A percentile compares a stretch with the other conserved stretches of the same genome.
Evolutionary conservation across 1,284 basidiomycete genomes (phyloP).

Genomic region (Puccinia coronata): DNA sequence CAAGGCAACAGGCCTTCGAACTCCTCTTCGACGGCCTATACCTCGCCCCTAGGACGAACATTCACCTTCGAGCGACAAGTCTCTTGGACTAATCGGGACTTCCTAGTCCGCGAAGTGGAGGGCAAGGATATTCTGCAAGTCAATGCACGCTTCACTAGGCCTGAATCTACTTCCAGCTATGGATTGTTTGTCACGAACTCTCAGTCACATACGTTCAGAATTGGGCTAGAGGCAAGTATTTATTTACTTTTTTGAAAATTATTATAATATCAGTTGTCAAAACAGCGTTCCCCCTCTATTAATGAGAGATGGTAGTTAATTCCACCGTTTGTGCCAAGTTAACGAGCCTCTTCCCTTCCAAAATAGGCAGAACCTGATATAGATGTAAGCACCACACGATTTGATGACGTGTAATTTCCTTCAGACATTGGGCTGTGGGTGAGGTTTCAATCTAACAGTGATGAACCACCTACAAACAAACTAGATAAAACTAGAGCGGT

Average conservation of each 20-base stretch:
- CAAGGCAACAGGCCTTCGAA: not conserved
- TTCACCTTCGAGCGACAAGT: constrained; percentile 9
- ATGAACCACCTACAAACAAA: not conserved
- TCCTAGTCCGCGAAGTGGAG: not conserved
- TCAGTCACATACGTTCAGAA: not conserved
- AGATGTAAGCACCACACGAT: not conserved
- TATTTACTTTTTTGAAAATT: not conserved
- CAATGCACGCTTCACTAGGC: not conserved
- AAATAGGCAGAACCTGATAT: not conserved
- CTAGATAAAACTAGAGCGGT: not conserved
- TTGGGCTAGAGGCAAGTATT: not conserved
- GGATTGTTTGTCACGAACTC: not conserved
- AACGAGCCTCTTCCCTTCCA: too few relatives aligned
- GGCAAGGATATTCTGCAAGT: not conserved
- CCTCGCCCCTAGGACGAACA: too few relatives aligned
- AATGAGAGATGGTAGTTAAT: too few relatives aligned
- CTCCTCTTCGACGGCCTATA: not conserved
- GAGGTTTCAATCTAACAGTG: too few relatives aligned
- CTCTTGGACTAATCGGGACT: constrained; percentile 20
- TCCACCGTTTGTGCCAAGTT: too few relatives aligned
- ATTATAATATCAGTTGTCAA: too few relatives aligned
- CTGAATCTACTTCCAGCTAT: not conserved
- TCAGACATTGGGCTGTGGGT: too few relatives aligned
- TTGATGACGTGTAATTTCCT: too few relatives aligned
- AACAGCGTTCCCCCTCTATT: too few relatives aligned